Conservation (phyloP, 1,284 basidiomycete genomes). For the Pholiota adiposa region DNA sequence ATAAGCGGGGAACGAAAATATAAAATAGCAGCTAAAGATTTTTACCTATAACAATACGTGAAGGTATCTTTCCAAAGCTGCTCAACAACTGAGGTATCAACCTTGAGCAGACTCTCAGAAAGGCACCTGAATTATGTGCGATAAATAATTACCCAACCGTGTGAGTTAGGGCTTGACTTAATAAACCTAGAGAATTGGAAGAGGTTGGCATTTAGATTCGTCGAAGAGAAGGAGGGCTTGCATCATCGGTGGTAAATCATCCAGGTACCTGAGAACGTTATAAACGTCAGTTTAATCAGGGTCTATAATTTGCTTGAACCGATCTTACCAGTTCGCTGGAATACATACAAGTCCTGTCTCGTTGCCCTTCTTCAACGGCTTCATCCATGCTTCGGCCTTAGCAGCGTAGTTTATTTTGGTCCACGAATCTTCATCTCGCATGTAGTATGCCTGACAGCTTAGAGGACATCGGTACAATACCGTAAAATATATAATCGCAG, state of each 20-base stretch:
- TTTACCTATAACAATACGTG: conserved; percentile 65
- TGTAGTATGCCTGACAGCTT: conserved; percentile 74
- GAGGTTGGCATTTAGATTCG: background rate
- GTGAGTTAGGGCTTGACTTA: conserved; percentile 66
- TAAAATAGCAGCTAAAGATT: background rate
- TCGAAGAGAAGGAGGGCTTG: conserved; percentile 27
- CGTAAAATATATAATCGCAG: background rate
- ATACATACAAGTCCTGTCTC: conserved; percentile 74
- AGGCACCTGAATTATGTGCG: background rate
- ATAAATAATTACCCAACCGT: conserved; percentile 56
- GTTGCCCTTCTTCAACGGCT: conserved; percentile 68
- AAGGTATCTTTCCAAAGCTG: conserved; percentile 81
- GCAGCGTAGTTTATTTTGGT: conserved; percentile 73
- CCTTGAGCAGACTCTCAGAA: conserved; percentile 36
- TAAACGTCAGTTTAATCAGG: background rate
- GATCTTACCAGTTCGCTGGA: conserved; percentile 65
- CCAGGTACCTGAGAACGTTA: conserved; percentile 48
- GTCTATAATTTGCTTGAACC: conserved; percentile 1
- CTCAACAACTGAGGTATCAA: conserved; percentile 72
- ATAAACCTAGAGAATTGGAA: conserved; percentile 52
- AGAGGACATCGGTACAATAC: conserved; percentile 14
- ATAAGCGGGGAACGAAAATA: conserved; percentile 5
- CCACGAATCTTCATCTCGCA: conserved; percentile 74
- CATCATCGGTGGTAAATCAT: conserved; percentile 78
- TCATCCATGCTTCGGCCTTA: conserved; percentile 75